phyloP scores from a whole-genome alignment of 768 basidiomycete species.

The Glaciozyma antarctica region DNA sequence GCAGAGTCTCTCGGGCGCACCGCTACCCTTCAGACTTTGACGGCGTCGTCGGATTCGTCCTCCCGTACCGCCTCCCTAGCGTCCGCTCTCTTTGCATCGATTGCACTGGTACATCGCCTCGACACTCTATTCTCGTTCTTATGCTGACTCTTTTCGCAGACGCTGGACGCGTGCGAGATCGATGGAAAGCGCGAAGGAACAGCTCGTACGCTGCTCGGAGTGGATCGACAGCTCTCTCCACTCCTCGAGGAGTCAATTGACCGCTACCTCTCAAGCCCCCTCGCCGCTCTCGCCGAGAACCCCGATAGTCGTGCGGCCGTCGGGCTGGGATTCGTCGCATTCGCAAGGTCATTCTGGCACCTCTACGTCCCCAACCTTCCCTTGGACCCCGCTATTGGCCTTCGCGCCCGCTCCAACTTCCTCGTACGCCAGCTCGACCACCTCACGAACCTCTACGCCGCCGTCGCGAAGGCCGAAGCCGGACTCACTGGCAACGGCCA shows the following conservation, averaged over 20 bases:
- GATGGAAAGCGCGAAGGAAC: slow-evolving; percentile 17
- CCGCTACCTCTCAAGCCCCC: slow-evolving; percentile 22
- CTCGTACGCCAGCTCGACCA: slow-evolving; percentile 29
- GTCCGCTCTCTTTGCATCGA: background rate
- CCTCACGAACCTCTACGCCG: slow-evolving; percentile 44
- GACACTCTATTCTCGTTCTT: background rate
- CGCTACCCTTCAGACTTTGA: slow-evolving; percentile 16
- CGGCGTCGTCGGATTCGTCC: background rate
- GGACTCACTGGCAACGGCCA: slow-evolving; percentile 50
- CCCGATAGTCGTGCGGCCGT: background rate
- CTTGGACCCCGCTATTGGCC: slow-evolving; percentile 70
- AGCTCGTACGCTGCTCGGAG: slow-evolving; percentile 31
- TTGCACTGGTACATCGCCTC: slow-evolving; percentile 15
- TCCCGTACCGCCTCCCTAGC: slow-evolving; percentile 1
- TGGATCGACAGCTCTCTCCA: slow-evolving; percentile 48
- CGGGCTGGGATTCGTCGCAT: slow-evolving; percentile 23
- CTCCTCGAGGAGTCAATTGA: slow-evolving; percentile 42
- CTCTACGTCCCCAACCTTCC: slow-evolving; percentile 75
- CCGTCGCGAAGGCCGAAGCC: slow-evolving; percentile 50
- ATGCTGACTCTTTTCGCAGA: background rate
- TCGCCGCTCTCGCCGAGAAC: slow-evolving; percentile 14
- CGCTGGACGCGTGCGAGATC: slow-evolving; percentile 2
- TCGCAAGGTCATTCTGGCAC: slow-evolving; percentile 47
- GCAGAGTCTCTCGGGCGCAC: slow-evolving; percentile 13
- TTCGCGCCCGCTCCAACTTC: slow-evolving; percentile 37